Conservation (phyloP, 371 early-diverging fungal genomes). For the Circinella minor region DNA sequence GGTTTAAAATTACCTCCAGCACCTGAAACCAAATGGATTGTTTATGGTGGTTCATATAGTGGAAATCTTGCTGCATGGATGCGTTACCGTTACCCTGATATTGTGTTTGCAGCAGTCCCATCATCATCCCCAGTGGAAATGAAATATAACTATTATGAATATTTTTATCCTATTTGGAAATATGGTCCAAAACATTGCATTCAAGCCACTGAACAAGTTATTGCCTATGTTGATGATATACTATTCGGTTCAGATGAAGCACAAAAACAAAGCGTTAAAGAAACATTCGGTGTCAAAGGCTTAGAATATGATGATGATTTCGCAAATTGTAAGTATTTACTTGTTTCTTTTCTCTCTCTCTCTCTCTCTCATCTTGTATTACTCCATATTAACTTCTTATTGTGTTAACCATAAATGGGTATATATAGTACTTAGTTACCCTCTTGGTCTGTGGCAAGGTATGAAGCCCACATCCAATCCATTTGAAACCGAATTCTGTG, state of each 20-base stretch:
- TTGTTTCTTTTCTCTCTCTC: slow-evolving; percentile 27
- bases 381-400: too few species aligned
- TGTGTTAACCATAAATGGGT: slow-evolving; percentile 8
- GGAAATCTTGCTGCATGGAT: slow-evolving; percentile 80
- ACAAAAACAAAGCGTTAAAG: slow-evolving; percentile 45
- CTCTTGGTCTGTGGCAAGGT: slow-evolving; percentile 43
- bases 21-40: slow-evolving; percentile 65
- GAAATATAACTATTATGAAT: slow-evolving; percentile 64
- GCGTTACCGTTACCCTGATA: slow-evolving; percentile 65
- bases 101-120: slow-evolving; percentile 72
- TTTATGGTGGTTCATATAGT: slow-evolving; percentile 75
- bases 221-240: slow-evolving; percentile 55
- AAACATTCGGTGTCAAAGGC: slow-evolving; percentile 51
- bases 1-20: slow-evolving; percentile 27
- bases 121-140: slow-evolving; percentile 76
- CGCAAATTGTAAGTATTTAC: slow-evolving; percentile 45
- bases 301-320: slow-evolving; percentile 60
- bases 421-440: slow-evolving; percentile 32
- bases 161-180: slow-evolving; percentile 54
- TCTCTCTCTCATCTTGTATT: slow-evolving; percentile 5
- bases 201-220: slow-evolving; percentile 42
- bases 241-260: slow-evolving; percentile 43
- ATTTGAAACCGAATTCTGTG: slow-evolving; percentile 37
- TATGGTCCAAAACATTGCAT: slow-evolving; percentile 54
- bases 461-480: slow-evolving; percentile 40